Evolutionary conservation across 2,329 filamentous ascomycete genomes (phyloP), one percentile per base, ranked within the genome.

Genomic region (Aspergillus novoparasiticus): DNA sequence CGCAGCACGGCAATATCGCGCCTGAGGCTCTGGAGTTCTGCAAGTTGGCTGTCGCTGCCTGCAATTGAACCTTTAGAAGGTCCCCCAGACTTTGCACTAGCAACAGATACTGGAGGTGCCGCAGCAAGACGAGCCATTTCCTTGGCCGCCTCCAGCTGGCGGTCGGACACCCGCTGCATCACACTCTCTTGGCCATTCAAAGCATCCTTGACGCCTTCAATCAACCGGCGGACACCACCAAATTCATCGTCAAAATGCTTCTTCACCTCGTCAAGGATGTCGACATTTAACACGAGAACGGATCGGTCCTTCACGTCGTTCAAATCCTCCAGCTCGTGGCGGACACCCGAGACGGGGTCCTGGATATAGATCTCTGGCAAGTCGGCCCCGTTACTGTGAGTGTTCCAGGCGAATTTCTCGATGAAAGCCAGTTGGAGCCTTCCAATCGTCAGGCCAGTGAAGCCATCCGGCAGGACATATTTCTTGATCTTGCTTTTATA

Each of bases 331-430:
- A 99, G 82, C 79, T 99, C 95, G 76, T 99, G 94, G 19, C 95
- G 90, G n/a, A 99, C 91, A 0, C 95, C 95, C 10, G 95, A 98
- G 2, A 97, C 86, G 0, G 94, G 90, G 75, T 99, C 95, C 76
- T 99, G 95, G 19, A 99, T 95, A 76, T 99, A 97, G 19, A 99
- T 98, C 71, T 99, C 95, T 0, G 95, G 95, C 53, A 99, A 81
- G 75, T 99, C 95, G 16, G 89, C 87, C 9, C 95, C 95, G 72
- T 97, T 96, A 64, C 93, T 90, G 71, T 98, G 94, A 0, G 94
- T 97, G 71, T 97, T 98, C 94, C 96, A 99, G 0, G 94, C 95
- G 75, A 99, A 99, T 76, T 97, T 99, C 70, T 99, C 95, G 70
- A 99, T 99, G 71, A 99, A 99, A 0, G 95, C 94, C 32, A 99